Evolutionary conservation across 768 basidiomycete species (phyloP), one percentile per base, ranked within the genome.

Genomic region (Agrocybe chaxingu): DNA sequence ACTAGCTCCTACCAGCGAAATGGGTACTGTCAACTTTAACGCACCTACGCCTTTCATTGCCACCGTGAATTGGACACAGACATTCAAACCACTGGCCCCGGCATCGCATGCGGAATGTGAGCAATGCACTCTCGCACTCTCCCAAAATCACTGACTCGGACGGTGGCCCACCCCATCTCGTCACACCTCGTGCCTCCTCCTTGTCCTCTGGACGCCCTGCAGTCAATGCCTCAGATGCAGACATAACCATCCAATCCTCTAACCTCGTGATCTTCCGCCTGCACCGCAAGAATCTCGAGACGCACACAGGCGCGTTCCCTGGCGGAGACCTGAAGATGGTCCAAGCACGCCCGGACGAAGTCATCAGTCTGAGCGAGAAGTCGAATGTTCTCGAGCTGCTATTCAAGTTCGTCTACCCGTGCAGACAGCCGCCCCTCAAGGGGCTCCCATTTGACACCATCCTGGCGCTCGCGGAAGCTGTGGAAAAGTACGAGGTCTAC

Each of bases 341-440:
- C 16, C 30, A 40, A 12, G 53, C 37, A 6, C 11, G 43, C 1
- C 5, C 30, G 4, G 43, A 37, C 9, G 62, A 54, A 31, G 51
- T 52, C 7, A 57, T 62, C 8, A 18, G 44, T 4, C 54, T 65
- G 9, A 34, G 53, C 1, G 66, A 67, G 42, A 34, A 45, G 0
- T 47, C 57, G 2, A 33, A 41, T 4, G 54, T 57, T 1, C 54
- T 67, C 11, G 60, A 63, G 19, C 37, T 65, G 4, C 51, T 66
- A 7, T 65, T 67, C 39, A 47, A 55, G n/a, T 67, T 62, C 35
- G 46, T 65, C 12, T 61, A 62, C 33, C 61, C 64, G 3, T 30
- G 48, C 19, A 41, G 50, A 8, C 58, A 59, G 30, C 60, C 59
- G 2, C 33, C 13, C 12, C 40, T 62, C 4, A 37, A 50, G 4